These are phyloP conservation scores for Botrytis hyacinthi DNA, from an alignment of 2,329 filamentous ascomycete species.

Conservation along the genomic window DNA sequence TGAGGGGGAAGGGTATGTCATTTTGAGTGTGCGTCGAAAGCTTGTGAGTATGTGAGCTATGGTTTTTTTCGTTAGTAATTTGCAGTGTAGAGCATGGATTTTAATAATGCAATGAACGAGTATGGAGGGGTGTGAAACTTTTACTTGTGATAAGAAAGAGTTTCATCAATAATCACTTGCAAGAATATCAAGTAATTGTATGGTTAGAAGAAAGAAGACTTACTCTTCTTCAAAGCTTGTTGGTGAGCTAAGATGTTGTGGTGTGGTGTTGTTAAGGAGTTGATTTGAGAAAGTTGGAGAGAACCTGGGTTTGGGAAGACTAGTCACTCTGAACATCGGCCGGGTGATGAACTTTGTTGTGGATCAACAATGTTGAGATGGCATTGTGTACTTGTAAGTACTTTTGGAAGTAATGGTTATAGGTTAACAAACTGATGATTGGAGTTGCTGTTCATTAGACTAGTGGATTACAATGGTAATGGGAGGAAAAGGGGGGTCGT, in stretches of 20 bases:
- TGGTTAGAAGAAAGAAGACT: not conserved
- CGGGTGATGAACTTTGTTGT: not conserved
- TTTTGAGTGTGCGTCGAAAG: not conserved
- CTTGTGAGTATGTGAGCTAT: not conserved
- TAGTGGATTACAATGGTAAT: not conserved
- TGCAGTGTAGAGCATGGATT: not conserved
- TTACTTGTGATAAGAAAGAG: not conserved
- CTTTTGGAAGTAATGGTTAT: not conserved
- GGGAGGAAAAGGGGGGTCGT: not conserved
- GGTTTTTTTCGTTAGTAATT: not conserved
- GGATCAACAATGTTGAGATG: not conserved
- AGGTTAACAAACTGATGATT: accelerated
- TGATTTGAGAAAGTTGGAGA: not conserved
- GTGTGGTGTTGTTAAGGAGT: not conserved
- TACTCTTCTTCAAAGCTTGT: not conserved
- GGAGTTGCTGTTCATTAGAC: not conserved
- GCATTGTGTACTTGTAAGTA: not conserved
- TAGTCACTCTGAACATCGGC: not conserved
- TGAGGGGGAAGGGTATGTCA: not conserved
- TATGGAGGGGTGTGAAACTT: not conserved
- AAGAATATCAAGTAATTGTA: not conserved
- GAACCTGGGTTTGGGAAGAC: not conserved
- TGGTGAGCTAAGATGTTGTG: not conserved
- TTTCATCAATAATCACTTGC: not conserved
- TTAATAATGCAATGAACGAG: not conserved